A percentile compares a stretch with the other conserved stretches of the same genome.
Evolutionary conservation across 306 rosid genomes (phyloP).

Genomic region (Vicia sativa): DNA sequence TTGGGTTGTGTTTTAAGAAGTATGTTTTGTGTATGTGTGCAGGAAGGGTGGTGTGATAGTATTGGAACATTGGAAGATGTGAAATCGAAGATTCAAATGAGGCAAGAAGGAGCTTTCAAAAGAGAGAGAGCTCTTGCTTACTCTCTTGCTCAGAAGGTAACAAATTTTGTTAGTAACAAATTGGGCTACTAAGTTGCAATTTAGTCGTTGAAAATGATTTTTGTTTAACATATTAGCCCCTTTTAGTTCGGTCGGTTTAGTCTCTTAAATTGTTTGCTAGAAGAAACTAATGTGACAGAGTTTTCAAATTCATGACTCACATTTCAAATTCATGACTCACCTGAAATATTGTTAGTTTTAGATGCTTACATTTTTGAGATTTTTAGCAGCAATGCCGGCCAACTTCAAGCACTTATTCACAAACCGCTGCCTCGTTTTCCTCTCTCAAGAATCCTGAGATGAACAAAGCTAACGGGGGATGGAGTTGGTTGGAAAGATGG

Average conservation of each 20-base stretch:
- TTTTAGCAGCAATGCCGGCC: slow-evolving; percentile 87
- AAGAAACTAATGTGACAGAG: neutral
- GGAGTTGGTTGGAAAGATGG: slow-evolving; percentile 99
- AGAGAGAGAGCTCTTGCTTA: slow-evolving; percentile 96
- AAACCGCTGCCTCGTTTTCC: slow-evolving; percentile 41
- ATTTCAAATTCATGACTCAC: neutral
- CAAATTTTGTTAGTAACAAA: neutral
- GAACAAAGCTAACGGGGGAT: slow-evolving; percentile 77
- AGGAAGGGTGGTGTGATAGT: slow-evolving; percentile 99
- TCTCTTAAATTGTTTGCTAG: neutral
- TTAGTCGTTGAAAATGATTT: neutral
- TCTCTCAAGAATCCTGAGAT: slow-evolving; percentile 57
- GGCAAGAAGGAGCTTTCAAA: slow-evolving; percentile 92
- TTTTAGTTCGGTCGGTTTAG: neutral
- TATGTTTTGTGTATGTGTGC: slow-evolving; percentile 23
- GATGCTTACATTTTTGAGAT: neutral
- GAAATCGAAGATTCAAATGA: slow-evolving; percentile 77
- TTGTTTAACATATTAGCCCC: neutral
- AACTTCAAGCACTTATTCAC: slow-evolving; percentile 49
- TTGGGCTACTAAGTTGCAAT: too few relatives aligned
- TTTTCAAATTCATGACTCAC: neutral
- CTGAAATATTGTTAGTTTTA: neutral
- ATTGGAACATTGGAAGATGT: slow-evolving; percentile 80
- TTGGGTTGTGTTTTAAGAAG: neutral
- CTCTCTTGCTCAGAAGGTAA: slow-evolving; percentile 91